Evolutionary conservation across 176 grass and related monocot genomes (phyloP).

Genomic region (Triticum urartu): DNA sequence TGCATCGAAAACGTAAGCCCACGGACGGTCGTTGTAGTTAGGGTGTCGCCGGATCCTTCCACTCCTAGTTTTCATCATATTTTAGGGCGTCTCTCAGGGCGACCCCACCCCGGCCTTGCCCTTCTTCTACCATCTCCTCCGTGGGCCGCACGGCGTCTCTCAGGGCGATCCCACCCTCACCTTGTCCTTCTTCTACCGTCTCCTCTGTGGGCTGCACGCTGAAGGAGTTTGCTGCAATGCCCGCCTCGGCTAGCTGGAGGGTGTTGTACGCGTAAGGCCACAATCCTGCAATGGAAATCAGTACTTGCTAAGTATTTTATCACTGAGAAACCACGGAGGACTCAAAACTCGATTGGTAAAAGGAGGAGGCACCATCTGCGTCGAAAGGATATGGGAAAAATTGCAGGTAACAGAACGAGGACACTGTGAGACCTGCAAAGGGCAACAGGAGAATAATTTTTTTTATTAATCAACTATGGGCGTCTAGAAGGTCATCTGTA

Average conservation of each 20-base stretch:
- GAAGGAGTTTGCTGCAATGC: constrained; percentile 38
- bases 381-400: constrained; percentile 82
- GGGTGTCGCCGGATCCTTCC: too few relatives aligned
- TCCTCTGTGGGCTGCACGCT: constrained; percentile 31
- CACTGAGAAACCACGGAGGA: background rate
- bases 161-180: constrained; percentile 21
- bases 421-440: constrained; percentile 58
- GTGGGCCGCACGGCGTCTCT: constrained; percentile 46
- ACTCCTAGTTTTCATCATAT: too few relatives aligned
- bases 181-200: constrained; percentile 32
- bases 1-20: too few relatives aligned
- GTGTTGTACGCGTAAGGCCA: constrained; percentile 73
- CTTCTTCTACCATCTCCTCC: constrained; percentile 30
- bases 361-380: constrained; percentile 39
- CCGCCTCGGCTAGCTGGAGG: constrained; percentile 42
- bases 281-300: constrained; percentile 35
- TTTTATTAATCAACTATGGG: background rate
- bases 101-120: constrained; percentile 12
- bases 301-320: background rate
- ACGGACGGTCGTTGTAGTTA: too few relatives aligned
- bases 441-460: background rate
- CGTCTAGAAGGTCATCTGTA: background rate
- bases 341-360: background rate
- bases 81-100: background rate
- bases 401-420: constrained; percentile 83